These are phyloP conservation scores for Mayamaea pseudoterrestris DNA, from an alignment of 108 stramenopile species.

Conservation along the genomic window DNA sequence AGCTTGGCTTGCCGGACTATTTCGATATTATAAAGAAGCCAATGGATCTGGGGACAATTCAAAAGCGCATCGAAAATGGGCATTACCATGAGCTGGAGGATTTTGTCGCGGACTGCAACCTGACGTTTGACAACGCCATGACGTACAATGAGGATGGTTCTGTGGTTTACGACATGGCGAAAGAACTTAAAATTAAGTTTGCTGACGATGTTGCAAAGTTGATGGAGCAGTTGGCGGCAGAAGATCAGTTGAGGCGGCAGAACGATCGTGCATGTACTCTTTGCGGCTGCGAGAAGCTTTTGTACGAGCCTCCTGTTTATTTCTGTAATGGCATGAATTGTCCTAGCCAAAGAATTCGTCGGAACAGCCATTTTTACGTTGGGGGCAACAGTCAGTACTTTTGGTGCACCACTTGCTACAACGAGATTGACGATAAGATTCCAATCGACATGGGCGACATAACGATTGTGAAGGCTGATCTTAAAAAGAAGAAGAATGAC, in stretches of 20 bases:
- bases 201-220: conserved; percentile 63
- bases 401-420: conserved; percentile 91
- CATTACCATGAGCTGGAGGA: conserved; percentile 75
- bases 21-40: conserved; percentile 88
- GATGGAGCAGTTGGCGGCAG: conserved; percentile 65
- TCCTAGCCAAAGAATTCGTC: conserved; percentile 81
- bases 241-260: conserved; percentile 62
- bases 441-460: conserved; percentile 81
- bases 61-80: conserved; percentile 70
- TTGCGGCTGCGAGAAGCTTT: conserved; percentile 84
- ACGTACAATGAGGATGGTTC: conserved; percentile 82
- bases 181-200: conserved; percentile 73
- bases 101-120: conserved; percentile 72
- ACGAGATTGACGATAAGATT: conserved; percentile 71
- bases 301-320: conserved; percentile 94
- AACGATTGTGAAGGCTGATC: conserved; percentile 71
- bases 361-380: conserved; percentile 91
- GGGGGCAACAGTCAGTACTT: conserved; percentile 86
- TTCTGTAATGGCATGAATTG: conserved; percentile 95
- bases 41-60: conserved; percentile 94
- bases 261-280: conserved; percentile 86
- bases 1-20: conserved; percentile 86
- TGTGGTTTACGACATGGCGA: conserved; percentile 92
- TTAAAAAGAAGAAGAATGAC: conserved; percentile 91
- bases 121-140: conserved; percentile 97